phyloP scores from a whole-genome alignment of 2,329 filamentous ascomycete species.

The Fusarium sp. region DNA sequence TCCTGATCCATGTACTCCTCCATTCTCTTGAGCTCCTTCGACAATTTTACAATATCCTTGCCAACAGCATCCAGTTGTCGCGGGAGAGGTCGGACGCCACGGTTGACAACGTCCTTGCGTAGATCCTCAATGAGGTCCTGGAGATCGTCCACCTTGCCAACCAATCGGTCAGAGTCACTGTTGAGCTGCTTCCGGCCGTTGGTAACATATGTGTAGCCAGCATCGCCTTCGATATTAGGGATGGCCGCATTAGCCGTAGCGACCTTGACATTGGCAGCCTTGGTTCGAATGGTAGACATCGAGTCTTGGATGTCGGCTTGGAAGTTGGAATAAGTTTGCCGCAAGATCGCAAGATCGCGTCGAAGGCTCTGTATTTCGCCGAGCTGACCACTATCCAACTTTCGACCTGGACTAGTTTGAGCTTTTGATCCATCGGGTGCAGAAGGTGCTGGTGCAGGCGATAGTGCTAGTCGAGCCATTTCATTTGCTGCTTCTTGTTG shows the following conservation, averaged over 20 bases:
- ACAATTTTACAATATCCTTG: conserved; percentile 85
- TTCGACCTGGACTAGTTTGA: conserved; percentile 51
- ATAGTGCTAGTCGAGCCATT: conserved; percentile 70
- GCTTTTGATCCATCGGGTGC: conserved; percentile 56
- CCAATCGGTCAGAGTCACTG: conserved; percentile 88
- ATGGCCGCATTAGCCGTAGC: conserved; percentile 76
- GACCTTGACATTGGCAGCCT: conserved; percentile 83
- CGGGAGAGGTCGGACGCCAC: conserved; percentile 90
- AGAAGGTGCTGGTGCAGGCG: conserved; percentile 58
- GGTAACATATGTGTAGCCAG: conserved; percentile 87
- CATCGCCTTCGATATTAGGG: conserved; percentile 78
- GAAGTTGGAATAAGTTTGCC: conserved; percentile 93
- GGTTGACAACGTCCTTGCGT: conserved; percentile 93
- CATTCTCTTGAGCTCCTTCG: conserved; percentile 91
- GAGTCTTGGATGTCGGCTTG: conserved; percentile 87
- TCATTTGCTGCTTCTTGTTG: conserved; percentile 92
- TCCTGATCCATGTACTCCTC: conserved; percentile 91
- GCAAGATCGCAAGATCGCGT: conserved; percentile 88
- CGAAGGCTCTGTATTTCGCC: conserved; percentile 84
- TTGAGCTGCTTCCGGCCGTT: conserved; percentile 87
- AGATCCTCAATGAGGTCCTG: conserved; percentile 97
- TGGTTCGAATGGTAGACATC: conserved; percentile 84
- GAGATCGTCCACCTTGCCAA: conserved; percentile 93
- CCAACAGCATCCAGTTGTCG: conserved; percentile 89
- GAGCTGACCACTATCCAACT: conserved; percentile 70